Base-by-base conservation (phyloP, 192 early-diverging fungal genomes). In the Dispira simplex region DNA sequence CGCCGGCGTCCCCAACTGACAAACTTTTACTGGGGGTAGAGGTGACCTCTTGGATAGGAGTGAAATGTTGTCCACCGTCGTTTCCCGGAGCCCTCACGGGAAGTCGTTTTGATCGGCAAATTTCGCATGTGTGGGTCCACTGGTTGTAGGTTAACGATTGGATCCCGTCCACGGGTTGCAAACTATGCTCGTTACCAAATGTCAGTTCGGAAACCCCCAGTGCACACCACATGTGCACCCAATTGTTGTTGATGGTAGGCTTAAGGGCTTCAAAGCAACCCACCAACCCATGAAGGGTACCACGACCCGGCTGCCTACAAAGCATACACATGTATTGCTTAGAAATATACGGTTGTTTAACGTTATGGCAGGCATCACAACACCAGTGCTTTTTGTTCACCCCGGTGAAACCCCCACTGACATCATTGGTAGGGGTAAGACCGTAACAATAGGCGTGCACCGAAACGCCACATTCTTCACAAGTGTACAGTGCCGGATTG, bases 201-300 rank as follows among this genome's bases (percentile, higher is more conserved):
- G 67, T 68, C 21, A 75, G 65, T 51, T 86, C 82, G 12, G 75
- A 75, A 44, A 82, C 72, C 46, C 77, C 78, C 32, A 79, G 67
- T 3, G 86, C 80, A 59, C 88, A 90, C 14, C 79, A 67, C 8
- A 88, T 73, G 68, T 90, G 88, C 3, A 76, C 85, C 88, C 88
- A 90, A 64, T 86, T 86, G 66, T 85, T 83, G 2, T 81, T 84
- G n/a, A 76, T 76, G 1, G 88, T 88, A 20, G 72, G 76, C 67
- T 86, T 87, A 60, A 88, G 71, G 12, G 86, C 32, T 65, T 65
- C 72, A 27, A 65, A 69, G n/a, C 67, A 67, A 23, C n/a, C 20
- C n/a, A 25, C 16, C 1, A 14, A 14, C 11, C 43, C 75, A 21
- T 77, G 71, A 1, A 71, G 75, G 6, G 60, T 46, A 1, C 57